Base-by-base conservation (phyloP, 805 yeast species). In the Starmerella stigmatis region DNA sequence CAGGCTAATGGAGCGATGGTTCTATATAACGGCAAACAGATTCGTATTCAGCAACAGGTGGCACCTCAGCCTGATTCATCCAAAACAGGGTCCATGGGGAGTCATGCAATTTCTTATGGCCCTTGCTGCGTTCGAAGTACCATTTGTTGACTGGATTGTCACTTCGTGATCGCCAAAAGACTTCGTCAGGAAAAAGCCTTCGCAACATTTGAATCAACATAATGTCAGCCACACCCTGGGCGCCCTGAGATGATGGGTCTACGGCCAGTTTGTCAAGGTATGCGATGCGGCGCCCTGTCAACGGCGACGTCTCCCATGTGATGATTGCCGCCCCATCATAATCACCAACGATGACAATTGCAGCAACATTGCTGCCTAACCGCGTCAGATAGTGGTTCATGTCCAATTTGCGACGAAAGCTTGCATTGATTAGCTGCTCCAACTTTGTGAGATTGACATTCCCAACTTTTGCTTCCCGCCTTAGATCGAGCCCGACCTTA, bases 181-280 rank as follows among this genome's bases (percentile, higher is more conserved):
- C 61, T 59, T 86, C 92, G 13, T 71, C 64, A 0, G 85, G 82
- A 58, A 79, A 88, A 29, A 76, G 62, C 41, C 74, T 75, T 32
- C 69, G 68, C 9, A 76, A 65, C 69, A 92, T 76, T 7, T 82
- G 71, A 59, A 89, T 92, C 68, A 92, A 86, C 20, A 89, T 79
- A 19, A 92, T 76, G 60, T 92, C 98, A 0, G 98, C 96, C 12
- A 89, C 78, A 4, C 96, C 94, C 4, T 94, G 79, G 0, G 92
- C 76, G 0, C 98, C 97, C 63, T 92, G 97, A 49, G 84, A 70
- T 40, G 74, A 71, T 34, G 81, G 78, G 32, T 83, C 72, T 11
- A 92, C 94, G 0, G 97, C 97, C 66, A 92, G 86, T 62, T 92
- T 92, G 62, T 92, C 98, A 42, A 92, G 68, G 54, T 92, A 92